Percentiles rank a stretch among this genome's conserved stretches.
These are phyloP conservation scores for Fistulinella staudtii DNA, from an alignment of 1,284 basidiomycete species.

Conservation along the genomic window DNA sequence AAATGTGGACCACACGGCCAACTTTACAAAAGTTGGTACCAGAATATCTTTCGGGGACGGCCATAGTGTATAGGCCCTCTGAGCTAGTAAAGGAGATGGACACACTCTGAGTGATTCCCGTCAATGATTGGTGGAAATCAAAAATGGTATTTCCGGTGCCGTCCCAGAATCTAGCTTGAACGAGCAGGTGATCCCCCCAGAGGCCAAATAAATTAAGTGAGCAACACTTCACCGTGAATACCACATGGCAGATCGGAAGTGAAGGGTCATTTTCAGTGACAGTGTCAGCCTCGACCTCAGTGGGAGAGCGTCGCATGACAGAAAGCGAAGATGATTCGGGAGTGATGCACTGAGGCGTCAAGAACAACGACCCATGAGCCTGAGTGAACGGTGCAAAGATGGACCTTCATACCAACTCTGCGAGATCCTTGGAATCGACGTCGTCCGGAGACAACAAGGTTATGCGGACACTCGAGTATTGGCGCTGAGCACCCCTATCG, in stretches of 20 bases:
- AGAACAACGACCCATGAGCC: background rate
- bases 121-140: conserved; percentile 4
- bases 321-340: background rate
- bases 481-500: conserved; percentile 5
- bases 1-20: conserved; percentile 7
- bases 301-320: background rate
- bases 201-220: too few species aligned
- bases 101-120: background rate
- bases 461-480: conserved; percentile 9
- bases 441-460: conserved; percentile 1
- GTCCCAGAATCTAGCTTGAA: background rate
- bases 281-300: background rate
- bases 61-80: background rate
- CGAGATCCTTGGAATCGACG: background rate
- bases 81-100: conserved; percentile 6
- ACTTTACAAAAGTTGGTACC: background rate
- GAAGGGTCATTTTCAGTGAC: conserved; percentile 1
- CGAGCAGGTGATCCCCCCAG: conserved; percentile 5
- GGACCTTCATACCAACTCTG: background rate
- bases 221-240: conserved; percentile 3
- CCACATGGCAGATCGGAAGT: conserved; percentile 7
- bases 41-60: conserved; percentile 2
- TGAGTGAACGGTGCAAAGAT: background rate
- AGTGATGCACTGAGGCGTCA: background rate
- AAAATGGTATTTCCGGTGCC: conserved; percentile 3